A percentile compares a stretch with the other conserved stretches of the same genome.
phyloP scores from a whole-genome alignment of 2,329 filamentous ascomycete genomes.

The Fonsecaea multimorphosa region DNA sequence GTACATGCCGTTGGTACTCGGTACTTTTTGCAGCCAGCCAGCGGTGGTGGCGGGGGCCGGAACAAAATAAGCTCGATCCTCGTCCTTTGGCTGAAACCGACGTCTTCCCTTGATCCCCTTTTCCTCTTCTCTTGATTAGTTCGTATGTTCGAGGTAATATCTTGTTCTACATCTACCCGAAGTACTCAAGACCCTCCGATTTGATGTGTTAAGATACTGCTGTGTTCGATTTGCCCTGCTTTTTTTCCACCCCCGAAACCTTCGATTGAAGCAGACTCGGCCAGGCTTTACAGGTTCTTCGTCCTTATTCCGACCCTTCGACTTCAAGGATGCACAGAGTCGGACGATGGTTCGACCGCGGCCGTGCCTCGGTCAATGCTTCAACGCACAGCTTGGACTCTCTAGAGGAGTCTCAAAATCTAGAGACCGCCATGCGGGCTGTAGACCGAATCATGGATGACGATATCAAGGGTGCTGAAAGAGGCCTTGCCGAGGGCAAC shows the following conservation, averaged over 20 bases:
- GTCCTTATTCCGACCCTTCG: not conserved
- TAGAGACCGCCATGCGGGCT: slow-evolving; percentile 50
- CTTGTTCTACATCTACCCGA: not conserved
- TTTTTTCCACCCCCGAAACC: not conserved
- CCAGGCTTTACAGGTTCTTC: not conserved
- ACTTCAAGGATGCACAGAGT: slow-evolving; percentile 34
- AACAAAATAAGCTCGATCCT: slow-evolving; percentile 2
- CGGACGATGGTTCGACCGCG: slow-evolving; percentile 66
- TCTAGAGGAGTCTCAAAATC: slow-evolving; percentile 60
- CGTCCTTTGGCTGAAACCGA: slow-evolving; percentile 5
- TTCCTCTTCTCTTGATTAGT: not conserved
- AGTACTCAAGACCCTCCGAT: not conserved
- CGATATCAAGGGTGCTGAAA: slow-evolving; percentile 84
- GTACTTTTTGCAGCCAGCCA: slow-evolving; percentile 11
- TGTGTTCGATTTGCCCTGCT: not conserved
- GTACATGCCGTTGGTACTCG: slow-evolving; percentile 1
- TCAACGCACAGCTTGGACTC: slow-evolving; percentile 64
- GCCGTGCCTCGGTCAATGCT: slow-evolving; percentile 65
- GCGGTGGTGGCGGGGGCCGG: slow-evolving; percentile 11
- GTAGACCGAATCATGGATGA: slow-evolving; percentile 82
- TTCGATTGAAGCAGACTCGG: not conserved
- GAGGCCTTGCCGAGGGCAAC: slow-evolving; percentile 70
- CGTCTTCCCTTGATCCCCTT: not conserved
- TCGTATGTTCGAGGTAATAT: not conserved
- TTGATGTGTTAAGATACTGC: not conserved